Conservation (phyloP, 1,284 basidiomycete genomes). For the Thecaphora thlaspeos region DNA sequence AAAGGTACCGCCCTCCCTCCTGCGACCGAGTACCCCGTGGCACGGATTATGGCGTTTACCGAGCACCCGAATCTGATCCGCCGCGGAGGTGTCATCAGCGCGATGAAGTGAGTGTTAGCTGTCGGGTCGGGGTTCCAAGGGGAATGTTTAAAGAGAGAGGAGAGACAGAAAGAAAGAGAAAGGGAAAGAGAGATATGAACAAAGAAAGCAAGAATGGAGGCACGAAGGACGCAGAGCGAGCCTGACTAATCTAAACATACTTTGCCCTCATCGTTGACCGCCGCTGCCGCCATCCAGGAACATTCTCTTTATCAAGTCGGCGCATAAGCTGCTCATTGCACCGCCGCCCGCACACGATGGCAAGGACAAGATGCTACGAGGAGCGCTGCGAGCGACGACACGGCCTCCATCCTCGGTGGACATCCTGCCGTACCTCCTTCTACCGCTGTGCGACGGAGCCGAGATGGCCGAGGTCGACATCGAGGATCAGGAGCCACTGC, state of each 20-base stretch:
- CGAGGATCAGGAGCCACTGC: constrained; percentile 85
- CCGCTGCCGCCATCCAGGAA: constrained; percentile 12
- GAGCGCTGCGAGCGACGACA: constrained; percentile 32
- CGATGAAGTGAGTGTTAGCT: constrained; percentile 42
- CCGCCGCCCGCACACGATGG: constrained; percentile 36
- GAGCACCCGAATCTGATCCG: constrained; percentile 57
- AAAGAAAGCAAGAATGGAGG: no score
- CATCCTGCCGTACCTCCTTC: constrained; percentile 64
- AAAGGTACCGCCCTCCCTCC: constrained; percentile 10
- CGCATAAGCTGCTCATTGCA: constrained; percentile 49
- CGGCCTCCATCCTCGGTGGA: constrained; percentile 50
- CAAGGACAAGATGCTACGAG: constrained; percentile 33
- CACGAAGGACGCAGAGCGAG: no score
- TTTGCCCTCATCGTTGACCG: neutral
- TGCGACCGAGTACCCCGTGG: constrained; percentile 50
- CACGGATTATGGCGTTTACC: constrained; percentile 53
- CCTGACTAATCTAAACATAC: neutral
- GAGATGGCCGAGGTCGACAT: constrained; percentile 61
- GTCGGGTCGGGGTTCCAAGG: no score
- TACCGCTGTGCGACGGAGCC: constrained; percentile 90
- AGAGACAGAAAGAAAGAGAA: no score
- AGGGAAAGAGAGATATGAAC: no score
- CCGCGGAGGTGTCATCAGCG: constrained; percentile 53
- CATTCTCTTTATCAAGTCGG: constrained; percentile 52
- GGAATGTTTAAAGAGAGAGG: no score